Evolutionary conservation across 805 yeast species (phyloP), one percentile per base, ranked within the genome.

Genomic region (Cyberlindnera suaveolens): DNA sequence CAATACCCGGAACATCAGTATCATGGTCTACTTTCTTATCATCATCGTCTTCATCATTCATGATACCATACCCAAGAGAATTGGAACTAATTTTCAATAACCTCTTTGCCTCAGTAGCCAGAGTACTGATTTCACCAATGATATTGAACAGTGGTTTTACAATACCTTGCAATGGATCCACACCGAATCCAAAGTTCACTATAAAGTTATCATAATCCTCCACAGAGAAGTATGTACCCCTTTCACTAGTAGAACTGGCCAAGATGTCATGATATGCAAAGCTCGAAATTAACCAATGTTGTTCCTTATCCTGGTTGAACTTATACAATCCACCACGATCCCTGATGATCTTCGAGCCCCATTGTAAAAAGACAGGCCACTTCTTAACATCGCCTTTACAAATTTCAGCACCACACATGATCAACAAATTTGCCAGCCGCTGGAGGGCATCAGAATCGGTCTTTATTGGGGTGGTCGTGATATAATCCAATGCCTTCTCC

Each of bases 211-310:
- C 76, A 60, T 85, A 85, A 36, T 79, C 81, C 17, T 70, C 67
- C 18, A 77, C 64, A 1, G 82, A 73, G 58, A 86, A 84, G 51
- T 82, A 80, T 1, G 87, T 74, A 2, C 82, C 82, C 36, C 85
- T 64, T 33, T 78, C 76, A 42, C 73, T 67, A 1, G 75, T 70
- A 10, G 83, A 74, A 38, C 81, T 74, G 1, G 90, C 77, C 49
- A 83, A 67, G 29, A 86, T 72, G 57, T 85, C 95, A 59, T 85
- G 93, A 57, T 85, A 86, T 1, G 88, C 87, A 63, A 82, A 86
- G 61, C 81, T 85, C 8, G 87, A 77, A 17, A 83, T 76, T 40
- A 85, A 66, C 83, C 90, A 85, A 48, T 81, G 78, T 49, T 80
- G 64, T 23, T 78, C 81, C 48, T 75, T 75, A 54, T 74, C 72